Evolutionary conservation across 495 filamentous ascomycete species (phyloP), one percentile per base, ranked within the genome.

Genomic region (Platismatia glauca): DNA sequence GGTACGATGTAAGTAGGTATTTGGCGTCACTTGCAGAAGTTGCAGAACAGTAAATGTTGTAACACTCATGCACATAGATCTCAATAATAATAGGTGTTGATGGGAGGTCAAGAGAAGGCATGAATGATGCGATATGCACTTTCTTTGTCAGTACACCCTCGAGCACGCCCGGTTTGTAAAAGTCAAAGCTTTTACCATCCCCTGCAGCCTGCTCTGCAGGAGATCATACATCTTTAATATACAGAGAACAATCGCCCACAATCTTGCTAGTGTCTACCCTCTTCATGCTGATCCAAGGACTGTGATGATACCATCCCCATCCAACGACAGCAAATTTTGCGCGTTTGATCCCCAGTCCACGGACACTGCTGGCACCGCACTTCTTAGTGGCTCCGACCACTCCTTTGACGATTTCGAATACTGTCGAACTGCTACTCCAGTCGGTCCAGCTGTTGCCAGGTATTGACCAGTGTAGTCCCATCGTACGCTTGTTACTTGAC

Each of bases 401-500:
- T 79, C 78, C 79, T 96, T 98, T 37, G 82, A 76, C 20, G 80
- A 72, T 78, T 97, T 97, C 44, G 79, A 77, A 72, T 94, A 98
- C 66, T 92, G 86, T 71, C 93, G 90, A 59, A 98, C 89, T 35
- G 87, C 88, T 55, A 96, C 76, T 9, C 91, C 90, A 52, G 86
- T 84, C 2, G 88, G 82, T 1, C 95, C 95, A 20, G 82, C 89
- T 24, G 88, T 86, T 22, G 92, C 86, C 22, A 97, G 80, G 75
- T 88, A 98, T 72, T 97, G 94, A 29, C 92, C 94, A 24, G 89
- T 94, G 77, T 95, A 96, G 69, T 98, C 94, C 90, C 91, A 98
- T 56, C 80, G 77, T 61, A 96, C 78, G 33, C 80, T 81, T 53
- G 85, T 78, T 57, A 95, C 82, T 52, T 82, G 80, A 65, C 82